Conservation (phyloP, 371 early-diverging fungal genomes). For the Umbelopsis sp. region DNA sequence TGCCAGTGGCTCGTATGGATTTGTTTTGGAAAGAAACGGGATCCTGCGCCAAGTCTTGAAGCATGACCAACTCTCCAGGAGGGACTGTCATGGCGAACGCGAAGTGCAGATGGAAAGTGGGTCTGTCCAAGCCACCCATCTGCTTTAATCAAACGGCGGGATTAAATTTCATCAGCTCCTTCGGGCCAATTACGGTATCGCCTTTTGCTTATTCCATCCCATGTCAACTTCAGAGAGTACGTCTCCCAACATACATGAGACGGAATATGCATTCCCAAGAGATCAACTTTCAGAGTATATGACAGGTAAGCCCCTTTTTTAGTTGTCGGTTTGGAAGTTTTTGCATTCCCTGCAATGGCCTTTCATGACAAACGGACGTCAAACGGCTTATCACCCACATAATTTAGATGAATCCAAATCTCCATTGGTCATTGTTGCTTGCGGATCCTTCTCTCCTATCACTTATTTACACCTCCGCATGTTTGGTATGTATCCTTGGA, state of each 20-base stretch:
- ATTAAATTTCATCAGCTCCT: neutral
- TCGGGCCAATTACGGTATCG: neutral
- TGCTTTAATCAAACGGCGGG: neutral
- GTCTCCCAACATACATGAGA: neutral
- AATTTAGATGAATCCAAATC: constrained; percentile 73
- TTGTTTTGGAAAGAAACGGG: neutral
- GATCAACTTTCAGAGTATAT: constrained; percentile 35
- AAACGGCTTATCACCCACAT: too few species aligned
- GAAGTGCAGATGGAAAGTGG: neutral
- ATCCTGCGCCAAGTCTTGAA: neutral
- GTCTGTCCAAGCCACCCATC: constrained; percentile 2
- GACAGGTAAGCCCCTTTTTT: constrained; percentile 27
- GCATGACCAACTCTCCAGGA: neutral
- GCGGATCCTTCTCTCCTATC: constrained; percentile 97
- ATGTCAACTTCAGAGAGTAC: neutral
- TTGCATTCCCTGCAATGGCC: too few species aligned
- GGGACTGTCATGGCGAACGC: neutral
- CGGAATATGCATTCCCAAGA: constrained; percentile 39
- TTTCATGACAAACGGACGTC: too few species aligned
- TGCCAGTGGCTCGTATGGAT: constrained; percentile 13
- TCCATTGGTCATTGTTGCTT: constrained; percentile 94
- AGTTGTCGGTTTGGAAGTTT: too few species aligned
- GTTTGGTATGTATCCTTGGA: constrained; percentile 78
- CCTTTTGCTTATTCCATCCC: neutral
- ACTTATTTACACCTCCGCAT: constrained; percentile 97